Conservation (phyloP, 805 yeast genomes). For the Ogataea parapolymorpha region DNA sequence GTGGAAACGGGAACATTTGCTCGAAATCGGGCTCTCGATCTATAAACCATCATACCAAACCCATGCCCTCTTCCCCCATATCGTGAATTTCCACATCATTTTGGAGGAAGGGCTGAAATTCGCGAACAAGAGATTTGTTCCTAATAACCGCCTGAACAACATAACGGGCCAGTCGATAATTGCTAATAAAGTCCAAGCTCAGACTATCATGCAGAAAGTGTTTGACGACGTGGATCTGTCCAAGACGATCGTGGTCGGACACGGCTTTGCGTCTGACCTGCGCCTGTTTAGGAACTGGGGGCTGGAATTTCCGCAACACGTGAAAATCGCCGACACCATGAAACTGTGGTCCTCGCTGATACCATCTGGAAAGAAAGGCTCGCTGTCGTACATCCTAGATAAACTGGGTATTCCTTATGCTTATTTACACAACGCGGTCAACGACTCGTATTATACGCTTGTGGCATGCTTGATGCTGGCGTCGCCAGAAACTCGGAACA, state of each 20-base stretch:
- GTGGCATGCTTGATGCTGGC: conserved; percentile 26
- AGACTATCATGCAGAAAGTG: conserved; percentile 13
- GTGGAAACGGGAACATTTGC: conserved; percentile 15
- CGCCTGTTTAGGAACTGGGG: conserved; percentile 16
- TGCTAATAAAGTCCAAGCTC: conserved; percentile 16
- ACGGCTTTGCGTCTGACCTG: conserved; percentile 28
- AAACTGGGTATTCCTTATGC: conserved; percentile 29
- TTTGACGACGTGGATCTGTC: conserved; percentile 15
- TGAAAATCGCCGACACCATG: conserved; percentile 31
- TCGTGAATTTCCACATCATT: conserved; percentile 28
- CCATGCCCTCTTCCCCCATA: conserved; percentile 30
- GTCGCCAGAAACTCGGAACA: conserved; percentile 26
- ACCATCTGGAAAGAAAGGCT: conserved; percentile 12
- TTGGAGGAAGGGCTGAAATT: conserved; percentile 20
- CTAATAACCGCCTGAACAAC: conserved; percentile 26
- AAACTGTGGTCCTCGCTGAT: conserved; percentile 26
- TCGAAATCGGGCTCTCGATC: conserved; percentile 30
- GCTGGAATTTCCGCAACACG: conserved; percentile 14
- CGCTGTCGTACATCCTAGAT: conserved; percentile 26
- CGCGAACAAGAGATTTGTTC: conserved; percentile 26
- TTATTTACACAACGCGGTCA: conserved; percentile 32
- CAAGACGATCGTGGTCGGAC: conserved; percentile 29
- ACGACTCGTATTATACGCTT: conserved; percentile 32
- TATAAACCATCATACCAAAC: conserved; percentile 31
- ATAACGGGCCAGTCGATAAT: conserved; percentile 29